Conservation (phyloP, 139 green algal genomes). For the Deuterostichococcus epilithicus region DNA sequence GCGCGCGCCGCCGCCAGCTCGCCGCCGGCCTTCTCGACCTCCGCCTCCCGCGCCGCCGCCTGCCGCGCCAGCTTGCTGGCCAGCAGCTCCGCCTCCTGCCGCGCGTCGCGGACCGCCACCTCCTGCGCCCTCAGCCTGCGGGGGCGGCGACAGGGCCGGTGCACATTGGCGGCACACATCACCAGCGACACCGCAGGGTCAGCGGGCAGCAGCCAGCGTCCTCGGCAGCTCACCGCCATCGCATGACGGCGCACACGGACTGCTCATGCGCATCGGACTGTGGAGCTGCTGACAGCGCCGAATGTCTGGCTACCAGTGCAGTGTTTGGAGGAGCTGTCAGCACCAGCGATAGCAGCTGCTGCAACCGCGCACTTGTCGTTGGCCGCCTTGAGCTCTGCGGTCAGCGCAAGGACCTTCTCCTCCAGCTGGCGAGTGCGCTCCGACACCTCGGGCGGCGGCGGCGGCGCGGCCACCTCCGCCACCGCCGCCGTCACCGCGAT, state of each 20-base stretch:
- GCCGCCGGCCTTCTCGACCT: conserved; percentile 17
- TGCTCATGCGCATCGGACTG: conserved; percentile 3
- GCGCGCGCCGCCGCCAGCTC: conserved; percentile 28
- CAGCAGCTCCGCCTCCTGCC: conserved; percentile 61
- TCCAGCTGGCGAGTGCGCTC: conserved; percentile 21
- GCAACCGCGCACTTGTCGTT: background rate
- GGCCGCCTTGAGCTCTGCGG: conserved; percentile 9
- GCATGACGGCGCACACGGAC: no score
- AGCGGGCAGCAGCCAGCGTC: background rate
- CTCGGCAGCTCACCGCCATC: background rate
- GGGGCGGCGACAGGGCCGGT: background rate
- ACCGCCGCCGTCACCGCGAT: conserved; percentile 24
- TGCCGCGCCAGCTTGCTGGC: conserved; percentile 81
- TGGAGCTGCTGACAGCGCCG: no score
- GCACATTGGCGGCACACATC: background rate
- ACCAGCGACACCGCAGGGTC: background rate
- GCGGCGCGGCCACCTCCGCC: conserved; percentile 9
- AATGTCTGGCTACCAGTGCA: no score
- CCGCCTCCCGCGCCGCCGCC: conserved; percentile 57
- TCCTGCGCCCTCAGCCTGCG: background rate
- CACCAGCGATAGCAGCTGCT: no score
- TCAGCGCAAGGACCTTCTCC: conserved; percentile 16
- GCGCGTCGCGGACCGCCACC: conserved; percentile 28
- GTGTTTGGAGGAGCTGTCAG: no score
- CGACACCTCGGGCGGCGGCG: conserved; percentile 21